Evolutionary conservation across 768 basidiomycete species (phyloP).

Genomic region (Auriscalpium vulgare): DNA sequence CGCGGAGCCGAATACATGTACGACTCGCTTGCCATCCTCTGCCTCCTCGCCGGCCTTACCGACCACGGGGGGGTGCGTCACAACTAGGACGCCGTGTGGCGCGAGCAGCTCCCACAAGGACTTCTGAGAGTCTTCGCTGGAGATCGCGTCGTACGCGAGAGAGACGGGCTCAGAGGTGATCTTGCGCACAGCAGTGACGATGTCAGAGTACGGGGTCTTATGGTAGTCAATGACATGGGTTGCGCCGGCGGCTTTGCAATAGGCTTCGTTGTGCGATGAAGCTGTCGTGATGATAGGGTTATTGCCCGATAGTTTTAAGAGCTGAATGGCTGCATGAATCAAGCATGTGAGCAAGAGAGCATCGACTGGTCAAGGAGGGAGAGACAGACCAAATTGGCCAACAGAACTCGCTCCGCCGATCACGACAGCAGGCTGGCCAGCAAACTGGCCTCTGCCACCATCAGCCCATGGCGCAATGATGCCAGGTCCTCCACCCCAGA

Average conservation of each 20-base stretch:
- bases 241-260: constrained; percentile 8
- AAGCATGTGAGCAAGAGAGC: neutral
- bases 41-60: neutral
- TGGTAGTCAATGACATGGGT: constrained; percentile 16
- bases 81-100: constrained; percentile 9
- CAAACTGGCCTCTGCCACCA: constrained; percentile 32
- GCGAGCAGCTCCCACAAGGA: constrained; percentile 10
- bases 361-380: neutral
- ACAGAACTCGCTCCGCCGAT: constrained; percentile 42
- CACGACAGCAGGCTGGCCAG: constrained; percentile 33
- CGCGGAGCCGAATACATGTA: neutral
- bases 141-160: constrained; percentile 13
- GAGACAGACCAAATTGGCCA: constrained; percentile 38
- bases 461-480: constrained; percentile 32
- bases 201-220: neutral
- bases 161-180: constrained; percentile 9
- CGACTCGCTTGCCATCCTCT: neutral
- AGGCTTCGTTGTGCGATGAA: constrained; percentile 5
- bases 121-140: constrained; percentile 7
- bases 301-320: constrained; percentile 14
- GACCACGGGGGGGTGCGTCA: neutral
- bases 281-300: constrained; percentile 14
- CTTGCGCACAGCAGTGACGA: constrained; percentile 6
- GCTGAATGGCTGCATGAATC: constrained; percentile 5
- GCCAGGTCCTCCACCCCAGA: constrained; percentile 28